These are phyloP conservation scores for Truncatella angustata DNA, from an alignment of 2,329 filamentous ascomycete genomes.

Conservation along the genomic window DNA sequence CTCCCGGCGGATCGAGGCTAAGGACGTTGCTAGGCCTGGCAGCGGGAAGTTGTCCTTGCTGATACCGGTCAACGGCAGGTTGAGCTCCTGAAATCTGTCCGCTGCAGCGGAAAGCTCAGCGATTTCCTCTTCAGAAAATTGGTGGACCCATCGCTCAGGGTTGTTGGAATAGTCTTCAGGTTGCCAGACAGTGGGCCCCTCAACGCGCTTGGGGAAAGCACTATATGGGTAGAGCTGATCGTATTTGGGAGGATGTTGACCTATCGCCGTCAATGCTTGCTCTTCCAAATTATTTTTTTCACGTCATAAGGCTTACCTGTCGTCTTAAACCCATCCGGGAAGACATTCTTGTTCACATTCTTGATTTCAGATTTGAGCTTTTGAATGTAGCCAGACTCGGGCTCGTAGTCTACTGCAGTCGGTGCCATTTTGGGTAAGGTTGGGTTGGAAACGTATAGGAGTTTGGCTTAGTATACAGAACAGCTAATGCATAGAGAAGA, in stretches of 20 bases:
- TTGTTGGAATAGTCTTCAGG: conserved; percentile 58
- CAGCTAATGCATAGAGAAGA: not conserved
- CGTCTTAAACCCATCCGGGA: conserved; percentile 10
- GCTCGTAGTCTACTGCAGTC: conserved; percentile 6
- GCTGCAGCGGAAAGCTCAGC: conserved; percentile 59
- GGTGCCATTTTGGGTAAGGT: conserved; percentile 3
- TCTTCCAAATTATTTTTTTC: not conserved
- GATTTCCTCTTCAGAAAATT: conserved; percentile 60
- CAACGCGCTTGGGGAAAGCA: conserved; percentile 63
- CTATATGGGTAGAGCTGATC: conserved; percentile 61
- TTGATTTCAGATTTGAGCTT: conserved; percentile 1
- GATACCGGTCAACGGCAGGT: conserved; percentile 65
- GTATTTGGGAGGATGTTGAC: conserved; percentile 66
- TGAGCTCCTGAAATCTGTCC: conserved; percentile 59
- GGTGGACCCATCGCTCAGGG: conserved; percentile 68
- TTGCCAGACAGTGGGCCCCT: conserved; percentile 66
- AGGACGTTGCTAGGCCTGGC: conserved; percentile 50
- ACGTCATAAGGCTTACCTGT: not conserved
- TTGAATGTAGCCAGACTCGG: conserved; percentile 2
- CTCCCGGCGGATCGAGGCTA: conserved; percentile 58
- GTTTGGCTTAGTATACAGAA: not conserved
- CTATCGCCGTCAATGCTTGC: conserved; percentile 30
- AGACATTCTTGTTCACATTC: conserved; percentile 6
- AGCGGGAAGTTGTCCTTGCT: conserved; percentile 57
- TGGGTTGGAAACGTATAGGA: not conserved